Evolutionary conservation across 2,329 filamentous ascomycete species (phyloP).

Genomic region (Emericellopsis atlantica): DNA sequence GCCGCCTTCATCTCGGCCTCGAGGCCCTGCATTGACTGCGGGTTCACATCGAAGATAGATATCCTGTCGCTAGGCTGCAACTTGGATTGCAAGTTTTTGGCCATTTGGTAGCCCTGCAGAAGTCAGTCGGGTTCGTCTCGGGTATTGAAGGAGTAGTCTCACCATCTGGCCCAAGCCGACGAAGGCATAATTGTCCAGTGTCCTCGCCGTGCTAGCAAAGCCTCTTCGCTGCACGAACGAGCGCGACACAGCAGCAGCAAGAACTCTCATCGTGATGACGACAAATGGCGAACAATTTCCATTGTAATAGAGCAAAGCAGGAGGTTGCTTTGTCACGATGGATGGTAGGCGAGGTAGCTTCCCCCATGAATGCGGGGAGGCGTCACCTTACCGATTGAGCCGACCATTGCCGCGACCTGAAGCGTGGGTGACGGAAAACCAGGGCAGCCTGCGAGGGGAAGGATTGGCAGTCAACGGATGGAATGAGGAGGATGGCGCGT

Average conservation of each 20-base stretch:
- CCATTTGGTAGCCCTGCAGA: slow-evolving; percentile 47
- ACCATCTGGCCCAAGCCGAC: slow-evolving; percentile 51
- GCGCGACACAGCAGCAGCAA: slow-evolving; percentile 2
- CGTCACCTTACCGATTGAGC: slow-evolving; percentile 4
- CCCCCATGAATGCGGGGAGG: background rate
- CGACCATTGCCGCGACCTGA: slow-evolving; percentile 5
- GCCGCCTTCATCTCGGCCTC: slow-evolving; percentile 32
- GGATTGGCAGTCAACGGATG: too few species aligned
- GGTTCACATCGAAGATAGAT: slow-evolving; percentile 44
- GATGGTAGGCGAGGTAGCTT: too few species aligned
- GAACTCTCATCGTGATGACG: slow-evolving; percentile 1
- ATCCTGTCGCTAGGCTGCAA: slow-evolving; percentile 36
- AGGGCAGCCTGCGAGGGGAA: background rate
- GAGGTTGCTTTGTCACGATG: too few species aligned
- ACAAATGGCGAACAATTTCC: background rate
- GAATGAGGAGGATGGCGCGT: too few species aligned
- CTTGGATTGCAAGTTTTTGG: slow-evolving; percentile 47
- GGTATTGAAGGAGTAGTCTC: slow-evolving; percentile 7
- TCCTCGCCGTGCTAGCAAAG: slow-evolving; percentile 35
- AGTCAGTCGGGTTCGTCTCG: background rate
- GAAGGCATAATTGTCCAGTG: slow-evolving; percentile 43
- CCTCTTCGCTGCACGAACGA: slow-evolving; percentile 23
- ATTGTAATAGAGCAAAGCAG: background rate
- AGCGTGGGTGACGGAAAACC: background rate
- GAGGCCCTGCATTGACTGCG: slow-evolving; percentile 30